Conservation (phyloP, 2,329 filamentous ascomycete genomes). For the Blastomyces gilchristii region DNA sequence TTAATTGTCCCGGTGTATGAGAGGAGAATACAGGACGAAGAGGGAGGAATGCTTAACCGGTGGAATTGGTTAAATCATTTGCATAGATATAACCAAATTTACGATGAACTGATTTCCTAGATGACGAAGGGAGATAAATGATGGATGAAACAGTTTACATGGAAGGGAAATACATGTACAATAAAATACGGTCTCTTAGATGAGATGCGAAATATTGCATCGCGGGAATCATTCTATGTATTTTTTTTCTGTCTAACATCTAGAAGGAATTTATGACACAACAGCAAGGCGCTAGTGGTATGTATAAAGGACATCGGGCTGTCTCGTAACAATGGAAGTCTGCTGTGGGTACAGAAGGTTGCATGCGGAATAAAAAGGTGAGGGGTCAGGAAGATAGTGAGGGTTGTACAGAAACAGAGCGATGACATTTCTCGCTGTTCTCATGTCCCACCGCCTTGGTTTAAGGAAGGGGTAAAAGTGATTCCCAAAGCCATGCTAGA, state of each 20-base stretch:
- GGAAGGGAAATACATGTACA: background rate
- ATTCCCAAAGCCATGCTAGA: background rate
- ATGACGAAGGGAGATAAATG: background rate
- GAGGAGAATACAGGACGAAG: background rate
- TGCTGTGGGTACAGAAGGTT: background rate
- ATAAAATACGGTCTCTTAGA: background rate
- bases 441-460: background rate
- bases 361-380: background rate
- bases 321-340: background rate
- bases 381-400: background rate
- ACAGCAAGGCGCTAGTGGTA: background rate
- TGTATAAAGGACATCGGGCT: background rate
- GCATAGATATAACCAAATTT: background rate
- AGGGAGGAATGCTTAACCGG: no score
- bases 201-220: background rate
- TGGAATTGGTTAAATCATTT: background rate
- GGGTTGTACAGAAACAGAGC: background rate
- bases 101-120: background rate
- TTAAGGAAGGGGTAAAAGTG: background rate
- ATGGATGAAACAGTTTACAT: background rate
- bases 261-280: background rate
- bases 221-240: background rate
- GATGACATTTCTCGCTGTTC: background rate
- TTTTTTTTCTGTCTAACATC: background rate
- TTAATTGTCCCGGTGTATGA: background rate